Base-by-base conservation (phyloP, 805 yeast species). In the Sugiyamaella lignohabitans region DNA sequence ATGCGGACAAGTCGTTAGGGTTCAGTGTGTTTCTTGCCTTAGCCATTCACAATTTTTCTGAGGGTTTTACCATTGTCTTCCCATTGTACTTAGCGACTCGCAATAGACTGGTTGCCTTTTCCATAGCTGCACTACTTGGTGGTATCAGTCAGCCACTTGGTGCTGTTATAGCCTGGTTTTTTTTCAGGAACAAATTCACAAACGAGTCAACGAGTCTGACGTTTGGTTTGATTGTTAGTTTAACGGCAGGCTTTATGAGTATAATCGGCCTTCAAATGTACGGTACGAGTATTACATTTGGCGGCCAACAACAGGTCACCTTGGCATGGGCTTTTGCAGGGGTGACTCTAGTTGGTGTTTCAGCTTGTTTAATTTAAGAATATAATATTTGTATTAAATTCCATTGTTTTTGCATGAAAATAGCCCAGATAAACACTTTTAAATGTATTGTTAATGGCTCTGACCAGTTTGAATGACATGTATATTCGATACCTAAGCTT, bases 31-130 rank as follows among this genome's bases (percentile, higher is more conserved):
- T 93, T 59, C 62, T 89, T 18, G 87, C 96, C 41, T 72, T 91
- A 59, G 78, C 88, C 10, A 77, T 93, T 23, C 98, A 91, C 67
- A 93, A 93, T 63, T 82, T 87, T 55, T 82, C 89, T 19, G 98
- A 91, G 63, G 98, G 98, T 0, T 88, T 93, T 61, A 79, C 93
- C 14, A 89, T 91, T 85, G 87, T 95, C 11, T 70, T 89, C 40
- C 98, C 98, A 0, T 69, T 91, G 27, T 93, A 83, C 60, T 76
- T 89, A 43, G 87, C 94, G 5, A 70, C 91, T 52, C 70, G 76
- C 38, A 73, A 78, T 1, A 70, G 86, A 39, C 56, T 66, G 22
- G 73, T 76, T 53, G 95, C 97, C 0, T 67, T 87, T 8, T 52
- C 72, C 0, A 74, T 83, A 5, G 75, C 89, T 14, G 79, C 85